Base-by-base conservation (phyloP, 2,329 filamentous ascomycete genomes). In the Aureobasidium pullulans region DNA sequence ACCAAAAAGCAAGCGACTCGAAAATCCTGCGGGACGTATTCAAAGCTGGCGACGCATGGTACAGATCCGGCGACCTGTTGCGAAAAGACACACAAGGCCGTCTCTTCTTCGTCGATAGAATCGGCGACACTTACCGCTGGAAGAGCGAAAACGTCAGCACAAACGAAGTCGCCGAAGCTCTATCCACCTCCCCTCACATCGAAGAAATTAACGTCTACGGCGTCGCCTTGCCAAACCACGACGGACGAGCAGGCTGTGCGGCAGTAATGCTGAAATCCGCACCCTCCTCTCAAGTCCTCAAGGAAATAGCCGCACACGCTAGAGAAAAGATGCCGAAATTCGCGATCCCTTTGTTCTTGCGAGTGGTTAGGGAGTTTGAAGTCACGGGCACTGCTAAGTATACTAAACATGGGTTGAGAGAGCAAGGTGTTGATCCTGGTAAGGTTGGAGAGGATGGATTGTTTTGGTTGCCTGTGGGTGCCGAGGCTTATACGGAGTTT, bases 361-460 rank as follows among this genome's bases (percentile, higher is more conserved):
- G 91, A 11, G 73, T 91, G 6, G 80, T 86, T 7, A 77, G 75
- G 29, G 79, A 81, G 29, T 73, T 81, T 47, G 83, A 87, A 67
- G 79, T 84, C 1, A 96, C 91, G 4, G 90, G 90, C 0, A 96
- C 90, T 49, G 88, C 90, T 68, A 96, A 96, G 78, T 89, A 95
- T 75, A 87, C 92, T 74, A 96, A 96, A 73, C 83, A 87, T 63
- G 73, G 77, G 0, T 71, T 96, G 63, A 79, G 89, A n/a, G 77
- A 79, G 2, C 81, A 92, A 63, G 90, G 91, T 0, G 88, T 93
- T 0, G 82, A 89, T 66, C 88, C 87, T 0, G 72, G 68, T 4
- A 82, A 82, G 66, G 75, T 80, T 6, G 67, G 64, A 3, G 64
- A 64, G 6, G 80, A 83, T 63, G 70, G 69, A 43, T 76, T 89